Evolutionary conservation across 2,329 filamentous ascomycete species (phyloP), one percentile per base, ranked within the genome.

Genomic region (Beauveria scarabaeidicola): DNA sequence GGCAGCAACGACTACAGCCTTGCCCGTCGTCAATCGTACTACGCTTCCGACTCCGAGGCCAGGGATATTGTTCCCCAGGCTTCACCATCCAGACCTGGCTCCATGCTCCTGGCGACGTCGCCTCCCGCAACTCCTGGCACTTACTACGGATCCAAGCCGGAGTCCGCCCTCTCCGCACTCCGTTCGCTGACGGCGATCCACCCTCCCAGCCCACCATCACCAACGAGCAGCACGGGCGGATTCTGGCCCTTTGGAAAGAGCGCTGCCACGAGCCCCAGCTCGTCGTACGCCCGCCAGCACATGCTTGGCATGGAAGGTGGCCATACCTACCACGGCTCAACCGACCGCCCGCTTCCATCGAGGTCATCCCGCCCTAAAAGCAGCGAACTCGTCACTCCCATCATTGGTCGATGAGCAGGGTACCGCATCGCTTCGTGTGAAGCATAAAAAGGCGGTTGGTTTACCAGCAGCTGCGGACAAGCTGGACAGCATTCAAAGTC

Each of bases 41-140:
- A 76, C 40, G 68, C 73, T 8, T 75, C 73, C 48, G 72, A 77
- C 61, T 73, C 77, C 55, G 82, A 85, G 66, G 81, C 79, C 55
- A 77, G 78, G 66, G 84, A 86, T 69, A 86, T 86, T 64, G 79
- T 87, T 63, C 84, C 84, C 53, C 81, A 82, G 62, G 83, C 83
- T 40, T 84, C 83, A 11, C 84, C 84, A 13, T 86, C 84, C 17
- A 78, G 83, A 61, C 82, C 82, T 47, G 80, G 73, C 67, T 79
- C 82, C 55, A 78, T 77, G 68, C 74, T 82, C 70, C 74, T 81
- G 66, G 79, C 61, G 59, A 64, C 78, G 60, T 82, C 80, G 64
- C 81, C 82, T 64, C 77, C 78, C 44, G 78, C 74, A 27, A 81
- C 76, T 54, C 74, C 76, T 60, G 73, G 69, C 71, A 62, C 66